Base-by-base conservation (phyloP, 2,329 filamentous ascomycete species). In the Helotiales sp. region DNA sequence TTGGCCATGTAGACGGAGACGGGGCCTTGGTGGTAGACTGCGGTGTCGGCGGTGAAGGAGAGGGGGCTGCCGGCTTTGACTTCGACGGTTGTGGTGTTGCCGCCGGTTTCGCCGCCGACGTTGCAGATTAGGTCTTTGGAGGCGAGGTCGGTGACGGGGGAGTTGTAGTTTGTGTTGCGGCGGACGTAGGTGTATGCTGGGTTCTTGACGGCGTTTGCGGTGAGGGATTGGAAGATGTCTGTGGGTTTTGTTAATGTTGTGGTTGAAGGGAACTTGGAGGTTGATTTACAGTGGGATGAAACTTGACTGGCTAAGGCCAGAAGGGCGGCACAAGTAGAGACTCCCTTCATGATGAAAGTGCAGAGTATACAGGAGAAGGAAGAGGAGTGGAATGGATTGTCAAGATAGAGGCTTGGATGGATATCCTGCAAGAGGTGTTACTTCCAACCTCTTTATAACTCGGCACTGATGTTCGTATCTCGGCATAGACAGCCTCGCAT, bases 131-230 rank as follows among this genome's bases (percentile, higher is more conserved):
- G 54, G 54, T 66, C 65, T 36, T 55, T 60, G 31, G 55, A 60
- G 13, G 58, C 55, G 25, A 65, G 44, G 34, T 63, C 65, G 30
- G 71, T 73, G 9, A 86, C 65, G 2, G 76, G 76, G 61, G 85
- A 75, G 46, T 79, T 77, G 66, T 84, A 83, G 19, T 68, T 69
- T 10, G 65, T 66, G 40, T 69, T 69, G 36, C 72, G 72, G 15
- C 75, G 71, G 3, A 84, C 83, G 15, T 80, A 77, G 17, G 71
- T 66, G 66, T 84, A 86, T 1, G 73, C 78, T 6, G 64, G 50
- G 30, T 61, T 65, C 42, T 63, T 53, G 9, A 55, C 60, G 10
- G 54, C 60, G 9, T 53, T 52, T 25, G 63, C 36, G 1, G 61
- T 63, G 12, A 67, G 33, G 12, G 55, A 54, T 31, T 67, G 40